These are phyloP conservation scores for Anastatica hierochuntica DNA, from an alignment of 345 rosid genomes.

Conservation along the genomic window DNA sequence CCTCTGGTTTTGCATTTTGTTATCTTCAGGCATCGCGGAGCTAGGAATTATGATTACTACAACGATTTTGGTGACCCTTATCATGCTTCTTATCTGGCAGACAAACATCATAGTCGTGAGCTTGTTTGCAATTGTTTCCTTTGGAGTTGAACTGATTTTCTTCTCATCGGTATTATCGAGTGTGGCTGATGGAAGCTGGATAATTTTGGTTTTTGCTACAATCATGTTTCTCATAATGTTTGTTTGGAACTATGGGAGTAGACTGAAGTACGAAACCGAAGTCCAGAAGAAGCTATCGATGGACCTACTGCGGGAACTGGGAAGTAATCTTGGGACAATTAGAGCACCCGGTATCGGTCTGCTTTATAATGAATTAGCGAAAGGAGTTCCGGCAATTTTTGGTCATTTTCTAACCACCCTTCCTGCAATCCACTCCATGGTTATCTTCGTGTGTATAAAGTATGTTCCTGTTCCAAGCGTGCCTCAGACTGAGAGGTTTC, in stretches of 20 bases:
- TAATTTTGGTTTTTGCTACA: slow-evolving; percentile 68
- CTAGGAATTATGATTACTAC: slow-evolving; percentile 98
- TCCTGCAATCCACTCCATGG: slow-evolving; percentile 96
- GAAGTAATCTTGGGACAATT: slow-evolving; percentile 88
- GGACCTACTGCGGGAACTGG: slow-evolving; percentile 86
- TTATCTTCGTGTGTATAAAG: slow-evolving; percentile 90
- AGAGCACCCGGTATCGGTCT: slow-evolving; percentile 98
- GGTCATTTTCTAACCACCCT: slow-evolving; percentile 96
- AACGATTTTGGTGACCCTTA: slow-evolving; percentile 74
- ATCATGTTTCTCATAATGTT: slow-evolving; percentile 84
- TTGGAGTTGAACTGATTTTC: slow-evolving; percentile 68
- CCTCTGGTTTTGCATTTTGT: slow-evolving; percentile 19
- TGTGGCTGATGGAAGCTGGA: slow-evolving; percentile 93
- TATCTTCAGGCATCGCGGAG: slow-evolving; percentile 82
- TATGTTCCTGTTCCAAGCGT: slow-evolving; percentile 94
- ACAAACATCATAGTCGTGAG: slow-evolving; percentile 74
- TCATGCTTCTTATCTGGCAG: slow-evolving; percentile 99
- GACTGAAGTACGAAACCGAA: slow-evolving; percentile 94
- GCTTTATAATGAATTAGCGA: slow-evolving; percentile 83
- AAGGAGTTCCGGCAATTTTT: slow-evolving; percentile 91
- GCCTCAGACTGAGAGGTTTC: slow-evolving; percentile 92
- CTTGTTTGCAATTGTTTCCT: slow-evolving; percentile 53
- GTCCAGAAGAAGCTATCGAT: slow-evolving; percentile 85
- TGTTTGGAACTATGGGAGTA: slow-evolving; percentile 96
- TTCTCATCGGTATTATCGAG: slow-evolving; percentile 71